Base-by-base conservation (phyloP, 75 land plant genomes). In the Gnetum montanum region DNA sequence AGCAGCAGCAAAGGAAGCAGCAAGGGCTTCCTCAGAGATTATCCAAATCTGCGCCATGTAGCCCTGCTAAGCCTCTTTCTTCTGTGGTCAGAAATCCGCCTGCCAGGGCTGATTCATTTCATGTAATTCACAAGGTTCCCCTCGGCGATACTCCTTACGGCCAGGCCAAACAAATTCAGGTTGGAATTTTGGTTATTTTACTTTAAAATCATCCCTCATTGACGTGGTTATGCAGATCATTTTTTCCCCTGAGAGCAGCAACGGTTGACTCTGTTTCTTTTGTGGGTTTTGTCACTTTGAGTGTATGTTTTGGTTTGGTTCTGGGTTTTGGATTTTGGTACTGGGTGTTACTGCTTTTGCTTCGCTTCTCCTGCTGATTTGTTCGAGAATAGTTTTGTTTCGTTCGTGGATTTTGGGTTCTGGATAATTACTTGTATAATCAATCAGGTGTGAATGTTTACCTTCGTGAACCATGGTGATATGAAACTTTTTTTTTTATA, bases 71-170 rank as follows among this genome's bases (percentile, higher is more conserved):
- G 77, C 88, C 97, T 11, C n/a, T n/a, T n/a, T 36, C 71, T 19
- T 53, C 31, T 6, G 47, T 64, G 10, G 29, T 43, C 0, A 34
- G 71, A 26, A 6, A 6, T 57, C 43, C 69, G 7, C 68, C 72
- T 6, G 69, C 80, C 5, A 71, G 82, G 1, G 76, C 87, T 28
- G 98, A 93, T 34, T 80, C 90, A 3, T 90, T 85, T 38, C 96
- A 90, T 62, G 76, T 83, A 34, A 57, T 82, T 44, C 92, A 94
- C 87, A 94, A 94, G 36, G 91, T 90, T n/a, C 96, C 96, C 2
- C 77, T 81, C 19, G 96, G 98, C 8, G 98, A 94, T 46, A 75
- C 88, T 18, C 96, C 98, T 25, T 94, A 90, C 58, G 96, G 85
- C 43, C 74, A 74, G 49, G 96, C 96, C 48, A 89, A 93, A 49